Evolutionary conservation across 2,329 filamentous ascomycete species (phyloP), one percentile per base, ranked within the genome.

Genomic region (Fusarium euwallaceae): DNA sequence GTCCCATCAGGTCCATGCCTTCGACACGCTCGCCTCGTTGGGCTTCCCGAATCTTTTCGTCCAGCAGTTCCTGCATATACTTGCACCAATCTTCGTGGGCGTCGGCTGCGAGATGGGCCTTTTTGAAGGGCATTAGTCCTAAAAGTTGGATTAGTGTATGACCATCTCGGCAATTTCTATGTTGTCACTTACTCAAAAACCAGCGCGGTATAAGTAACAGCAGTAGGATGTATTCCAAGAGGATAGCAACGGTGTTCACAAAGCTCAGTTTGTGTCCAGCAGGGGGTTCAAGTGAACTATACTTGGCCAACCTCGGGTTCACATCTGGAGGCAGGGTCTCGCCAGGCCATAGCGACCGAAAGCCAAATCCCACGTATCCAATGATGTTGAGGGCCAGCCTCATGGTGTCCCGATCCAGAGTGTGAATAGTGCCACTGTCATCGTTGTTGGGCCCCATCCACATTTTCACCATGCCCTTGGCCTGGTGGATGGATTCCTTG

Each of bases 51-150:
- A 84, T 81, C 82, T 94, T 94, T 74, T 89, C 87, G 34, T 89
- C 84, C 67, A 94, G 87, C 51, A 95, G 87, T 77, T 94, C 91
- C 55, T 89, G 85, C 89, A 94, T 92, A 81, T 95, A 95, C 70
- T 88, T 86, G 37, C 87, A 84, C 85, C 92, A 94, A 81, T 95
- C 92, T 6, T 82, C 80, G 64, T 90, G 87, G 4, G 91, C 88
- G 63, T 87, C 83, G 27, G 87, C 84, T 1, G 91, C 88, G 20
- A 84, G 80, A 66, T 86, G 88, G 39, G 89, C 84, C 16, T 82
- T 81, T 71, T 89, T 84, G 74, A 89, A 85, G 0, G 91, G 90
- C 9, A 89, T 79, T 14, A 82, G 69, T 70, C 78, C 85, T 87
- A 58, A 12, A 43, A 11, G 16, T 11, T 9, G 14, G 43, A 59